A percentile compares a stretch with the other conserved stretches of the same genome.
These are phyloP conservation scores for Umbellularia californica DNA, from an alignment of 164 flowering plant genomes.

Conservation along the genomic window DNA sequence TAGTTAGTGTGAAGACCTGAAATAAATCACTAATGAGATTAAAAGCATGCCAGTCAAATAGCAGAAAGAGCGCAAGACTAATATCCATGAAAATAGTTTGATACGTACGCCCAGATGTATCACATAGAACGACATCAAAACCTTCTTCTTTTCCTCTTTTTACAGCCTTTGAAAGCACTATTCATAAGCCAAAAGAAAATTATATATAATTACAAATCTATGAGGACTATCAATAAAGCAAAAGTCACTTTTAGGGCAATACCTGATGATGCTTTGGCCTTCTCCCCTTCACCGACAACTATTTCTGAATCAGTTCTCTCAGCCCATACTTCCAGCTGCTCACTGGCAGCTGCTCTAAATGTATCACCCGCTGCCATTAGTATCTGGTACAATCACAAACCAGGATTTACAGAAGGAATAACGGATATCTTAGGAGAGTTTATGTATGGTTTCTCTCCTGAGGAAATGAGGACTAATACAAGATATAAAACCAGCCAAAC, in stretches of 20 bases:
- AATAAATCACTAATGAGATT: constrained; percentile 5
- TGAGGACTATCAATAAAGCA: not conserved
- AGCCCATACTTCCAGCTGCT: constrained; percentile 95
- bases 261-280: constrained; percentile 93
- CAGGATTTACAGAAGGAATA: constrained; percentile 5
- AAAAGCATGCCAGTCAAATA: constrained; percentile 3
- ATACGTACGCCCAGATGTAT: constrained; percentile 96
- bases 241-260: not conserved
- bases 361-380: constrained; percentile 98
- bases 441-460: not conserved
- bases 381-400: constrained; percentile 45
- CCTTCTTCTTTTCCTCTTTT: constrained; percentile 82
- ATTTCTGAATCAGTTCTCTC: constrained; percentile 91
- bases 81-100: not conserved
- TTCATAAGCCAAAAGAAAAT: constrained; percentile 51
- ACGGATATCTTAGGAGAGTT: no score
- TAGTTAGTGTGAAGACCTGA: constrained; percentile 93
- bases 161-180: constrained; percentile 97
- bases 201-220: constrained; percentile 14
- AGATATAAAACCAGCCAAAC: not conserved
- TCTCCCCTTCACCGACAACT: constrained; percentile 71
- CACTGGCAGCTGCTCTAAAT: constrained; percentile 97
- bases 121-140: constrained; percentile 81
- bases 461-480: not conserved
- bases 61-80: not conserved